phyloP scores from a whole-genome alignment of 208 protist genomes.

The Tritrichomonas foetus region DNA sequence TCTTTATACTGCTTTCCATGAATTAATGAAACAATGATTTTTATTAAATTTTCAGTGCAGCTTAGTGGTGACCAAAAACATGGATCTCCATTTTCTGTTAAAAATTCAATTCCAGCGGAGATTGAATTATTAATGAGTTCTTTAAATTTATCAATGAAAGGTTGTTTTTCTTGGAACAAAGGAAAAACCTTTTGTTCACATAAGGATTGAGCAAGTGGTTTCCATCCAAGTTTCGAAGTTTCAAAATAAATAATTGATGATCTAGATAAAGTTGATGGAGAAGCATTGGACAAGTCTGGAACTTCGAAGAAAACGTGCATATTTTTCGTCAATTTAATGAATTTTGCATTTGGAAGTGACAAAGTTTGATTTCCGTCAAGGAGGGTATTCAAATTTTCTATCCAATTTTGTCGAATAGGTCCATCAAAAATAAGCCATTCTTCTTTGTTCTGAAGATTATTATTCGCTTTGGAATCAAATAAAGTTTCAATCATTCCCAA shows the following conservation, averaged over 20 bases:
- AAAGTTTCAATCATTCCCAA: conserved; percentile 67
- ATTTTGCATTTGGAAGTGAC: conserved; percentile 82
- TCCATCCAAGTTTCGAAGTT: conserved; percentile 76
- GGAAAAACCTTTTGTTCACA: background rate
- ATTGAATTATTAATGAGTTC: background rate
- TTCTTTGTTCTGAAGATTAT: conserved; percentile 55
- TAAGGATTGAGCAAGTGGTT: background rate
- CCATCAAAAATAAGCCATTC: conserved; percentile 95
- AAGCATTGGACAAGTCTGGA: conserved; percentile 85
- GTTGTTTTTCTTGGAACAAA: background rate
- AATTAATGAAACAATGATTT: background rate
- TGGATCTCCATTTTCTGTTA: background rate
- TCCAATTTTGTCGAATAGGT: conserved; percentile 95
- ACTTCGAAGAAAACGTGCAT: conserved; percentile 95
- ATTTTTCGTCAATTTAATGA: conserved; percentile 75
- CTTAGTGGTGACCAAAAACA: background rate
- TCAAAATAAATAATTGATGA: conserved; percentile 95
- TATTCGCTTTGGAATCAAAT: conserved; percentile 65
- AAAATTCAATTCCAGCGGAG: background rate
- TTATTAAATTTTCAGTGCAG: background rate
- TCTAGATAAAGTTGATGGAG: conserved; percentile 90
- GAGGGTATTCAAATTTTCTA: conserved; percentile 97
- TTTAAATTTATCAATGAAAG: background rate
- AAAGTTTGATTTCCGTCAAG: conserved; percentile 95
- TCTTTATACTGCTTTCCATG: background rate